Evolutionary conservation across 805 yeast species (phyloP).

Genomic region (Helenozyma baotianmanensis): DNA sequence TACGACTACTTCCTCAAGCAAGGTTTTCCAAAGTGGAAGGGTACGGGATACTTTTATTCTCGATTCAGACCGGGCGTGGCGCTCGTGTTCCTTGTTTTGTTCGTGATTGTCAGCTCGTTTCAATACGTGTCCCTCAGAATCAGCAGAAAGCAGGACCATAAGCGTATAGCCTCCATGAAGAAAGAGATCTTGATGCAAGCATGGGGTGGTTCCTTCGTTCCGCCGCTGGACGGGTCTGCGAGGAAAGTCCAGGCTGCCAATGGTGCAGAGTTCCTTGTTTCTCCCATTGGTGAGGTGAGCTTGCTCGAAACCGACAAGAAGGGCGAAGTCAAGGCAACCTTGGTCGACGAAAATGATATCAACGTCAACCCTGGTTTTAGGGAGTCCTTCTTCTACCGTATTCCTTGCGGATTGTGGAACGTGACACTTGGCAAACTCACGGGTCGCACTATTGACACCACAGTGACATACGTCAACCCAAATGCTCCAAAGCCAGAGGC

Average conservation of each 20-base stretch:
- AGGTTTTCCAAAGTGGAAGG: constrained; percentile 85
- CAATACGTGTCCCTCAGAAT: constrained; percentile 57
- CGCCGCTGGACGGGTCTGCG: constrained; percentile 48
- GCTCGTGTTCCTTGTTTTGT: constrained; percentile 48
- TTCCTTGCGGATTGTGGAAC: constrained; percentile 45
- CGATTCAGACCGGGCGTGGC: constrained; percentile 65
- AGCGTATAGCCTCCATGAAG: constrained; percentile 50
- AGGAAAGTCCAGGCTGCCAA: constrained; percentile 40
- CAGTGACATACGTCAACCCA: constrained; percentile 13
- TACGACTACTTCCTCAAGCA: constrained; percentile 79
- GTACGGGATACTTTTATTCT: constrained; percentile 58
- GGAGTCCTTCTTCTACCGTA: constrained; percentile 43
- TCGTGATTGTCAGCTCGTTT: constrained; percentile 45
- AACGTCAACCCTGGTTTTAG: constrained; percentile 41
- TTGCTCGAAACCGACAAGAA: constrained; percentile 42
- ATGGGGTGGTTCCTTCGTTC: constrained; percentile 48
- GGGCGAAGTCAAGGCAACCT: constrained; percentile 24
- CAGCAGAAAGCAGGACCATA: constrained; percentile 52
- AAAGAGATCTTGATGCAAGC: constrained; percentile 50
- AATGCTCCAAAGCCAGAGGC: constrained; percentile 9
- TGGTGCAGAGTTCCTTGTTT: constrained; percentile 52
- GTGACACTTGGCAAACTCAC: constrained; percentile 34
- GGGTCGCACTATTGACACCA: constrained; percentile 15
- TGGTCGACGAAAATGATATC: constrained; percentile 46
- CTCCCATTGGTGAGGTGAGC: constrained; percentile 51